Conservation (phyloP, 164 flowering plant species). For the Vitis amurensis region DNA sequence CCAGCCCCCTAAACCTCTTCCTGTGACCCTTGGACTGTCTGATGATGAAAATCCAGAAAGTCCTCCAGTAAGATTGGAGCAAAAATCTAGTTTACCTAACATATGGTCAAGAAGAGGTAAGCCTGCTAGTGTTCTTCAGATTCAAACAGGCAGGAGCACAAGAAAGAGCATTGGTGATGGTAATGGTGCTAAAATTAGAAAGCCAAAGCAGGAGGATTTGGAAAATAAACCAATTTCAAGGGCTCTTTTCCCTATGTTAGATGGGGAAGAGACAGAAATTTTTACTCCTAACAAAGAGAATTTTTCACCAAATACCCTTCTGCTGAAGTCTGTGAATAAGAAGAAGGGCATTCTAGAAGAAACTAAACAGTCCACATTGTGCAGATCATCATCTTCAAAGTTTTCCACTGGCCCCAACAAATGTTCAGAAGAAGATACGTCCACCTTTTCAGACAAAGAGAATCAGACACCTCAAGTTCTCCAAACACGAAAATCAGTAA, state of each 20-base stretch:
- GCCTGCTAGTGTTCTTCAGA: constrained; percentile 34
- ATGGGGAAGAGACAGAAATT: constrained; percentile 33
- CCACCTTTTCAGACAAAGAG: constrained; percentile 48
- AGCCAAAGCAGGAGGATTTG: constrained; percentile 8
- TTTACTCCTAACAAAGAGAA: constrained; percentile 71
- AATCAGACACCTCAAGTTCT: constrained; percentile 43
- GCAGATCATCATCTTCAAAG: constrained; percentile 25
- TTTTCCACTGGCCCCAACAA: constrained; percentile 12
- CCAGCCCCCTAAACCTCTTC: constrained; percentile 11
- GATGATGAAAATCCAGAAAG: constrained; percentile 24
- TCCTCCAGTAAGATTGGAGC: constrained; percentile 20
- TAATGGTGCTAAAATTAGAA: constrained; percentile 7
- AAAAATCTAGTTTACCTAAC: constrained; percentile 20
- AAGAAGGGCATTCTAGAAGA: constrained; percentile 31
- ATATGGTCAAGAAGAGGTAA: constrained; percentile 73
- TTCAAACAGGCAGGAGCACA: constrained; percentile 37
- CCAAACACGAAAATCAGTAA: constrained; percentile 25
- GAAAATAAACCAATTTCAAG: constrained; percentile 15
- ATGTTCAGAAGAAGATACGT: constrained; percentile 21
- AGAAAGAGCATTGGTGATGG: constrained; percentile 13
- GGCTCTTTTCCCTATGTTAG: constrained; percentile 30
- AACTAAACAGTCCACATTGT: constrained; percentile 16
- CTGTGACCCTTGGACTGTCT: constrained; percentile 3
- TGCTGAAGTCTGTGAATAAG: constrained; percentile 35
- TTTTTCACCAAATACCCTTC: constrained; percentile 43